Evolutionary conservation across 768 basidiomycete genomes (phyloP), one percentile per base, ranked within the genome.

Genomic region (Phaeotremella fagi): DNA sequence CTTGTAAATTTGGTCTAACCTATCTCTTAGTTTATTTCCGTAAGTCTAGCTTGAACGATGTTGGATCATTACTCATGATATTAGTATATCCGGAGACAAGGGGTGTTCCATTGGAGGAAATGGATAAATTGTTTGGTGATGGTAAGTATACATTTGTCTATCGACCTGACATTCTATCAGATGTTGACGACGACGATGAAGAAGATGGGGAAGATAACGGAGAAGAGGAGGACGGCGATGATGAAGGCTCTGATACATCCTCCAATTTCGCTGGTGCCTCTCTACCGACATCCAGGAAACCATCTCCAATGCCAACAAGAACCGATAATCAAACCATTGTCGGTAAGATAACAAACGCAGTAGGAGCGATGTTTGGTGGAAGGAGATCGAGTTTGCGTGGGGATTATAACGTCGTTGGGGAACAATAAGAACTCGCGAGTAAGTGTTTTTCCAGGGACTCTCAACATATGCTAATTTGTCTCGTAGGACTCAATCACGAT

Each of bases 341-440:
- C 12, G 60, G 52, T 28, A 37, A 37, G 36, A 22, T 48, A 14
- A 25, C 36, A 7, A 42, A 48, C 25, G 37, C 46, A 23, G 25
- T 61, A 7, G 51, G 36, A 12, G 52, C 52, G 16, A 6, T 61
- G 18, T 28, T 62, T 11, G 59, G 54, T 25, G 29, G 54, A 15
- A 54, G 62, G 38, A 44, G 55, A 31, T 25, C 29, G 2, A 61
- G 55, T 33, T 36, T 53, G 22, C 45, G 63, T 14, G 66, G 69
- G 7, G 54, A 57, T 9, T 66, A 66, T 45, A 62, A 66, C 48
- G 55, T 60, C 47, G 52, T 71, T 3, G 42, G 50, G 42, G 61
- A 60, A n/a, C 61, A 68, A 66, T 71, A 69, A 65, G 70, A 67
- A 69, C 67, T 68, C 55, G 70, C 64, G 70, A 68, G 70, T 71